Conservation (phyloP, 176 grass and related monocot species). For the Carex cristatella region DNA sequence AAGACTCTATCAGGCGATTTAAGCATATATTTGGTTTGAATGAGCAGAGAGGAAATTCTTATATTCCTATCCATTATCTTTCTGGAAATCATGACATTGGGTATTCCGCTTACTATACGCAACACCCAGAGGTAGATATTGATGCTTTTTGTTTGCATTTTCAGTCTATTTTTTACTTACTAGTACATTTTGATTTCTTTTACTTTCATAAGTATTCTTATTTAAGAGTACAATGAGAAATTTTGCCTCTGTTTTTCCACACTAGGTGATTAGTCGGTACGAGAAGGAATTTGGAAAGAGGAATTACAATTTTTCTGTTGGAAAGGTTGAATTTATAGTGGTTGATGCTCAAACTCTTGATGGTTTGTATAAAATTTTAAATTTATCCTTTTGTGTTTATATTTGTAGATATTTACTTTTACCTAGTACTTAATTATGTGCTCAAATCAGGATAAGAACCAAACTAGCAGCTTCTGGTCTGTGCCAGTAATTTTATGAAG, state of each 20-base stretch:
- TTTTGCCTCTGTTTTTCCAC: slow-evolving; percentile 9
- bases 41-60: slow-evolving; percentile 44
- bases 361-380: slow-evolving; percentile 46
- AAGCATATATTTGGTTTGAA: slow-evolving; percentile 85
- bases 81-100: slow-evolving; percentile 98
- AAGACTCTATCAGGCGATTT: slow-evolving; percentile 74
- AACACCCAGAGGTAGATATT: slow-evolving; percentile 57
- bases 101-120: slow-evolving; percentile 58
- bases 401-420: slow-evolving; percentile 6
- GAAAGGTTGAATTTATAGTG: slow-evolving; percentile 73
- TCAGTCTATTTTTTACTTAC: not conserved
- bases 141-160: slow-evolving; percentile 15
- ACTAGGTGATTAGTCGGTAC: slow-evolving; percentile 64
- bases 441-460: not conserved
- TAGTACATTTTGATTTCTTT: not conserved
- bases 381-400: not conserved
- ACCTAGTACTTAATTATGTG: slow-evolving; percentile 4
- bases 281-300: slow-evolving; percentile 87
- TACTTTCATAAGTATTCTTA: not conserved
- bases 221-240: not conserved
- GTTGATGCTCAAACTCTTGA: slow-evolving; percentile 98
- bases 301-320: slow-evolving; percentile 71
- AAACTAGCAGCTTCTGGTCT: not conserved
- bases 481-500: slow-evolving; percentile 15
- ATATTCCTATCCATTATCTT: slow-evolving; percentile 69